Evolutionary conservation across 495 filamentous ascomycete genomes (phyloP).

Genomic region (Hypoxylon lenormandii): DNA sequence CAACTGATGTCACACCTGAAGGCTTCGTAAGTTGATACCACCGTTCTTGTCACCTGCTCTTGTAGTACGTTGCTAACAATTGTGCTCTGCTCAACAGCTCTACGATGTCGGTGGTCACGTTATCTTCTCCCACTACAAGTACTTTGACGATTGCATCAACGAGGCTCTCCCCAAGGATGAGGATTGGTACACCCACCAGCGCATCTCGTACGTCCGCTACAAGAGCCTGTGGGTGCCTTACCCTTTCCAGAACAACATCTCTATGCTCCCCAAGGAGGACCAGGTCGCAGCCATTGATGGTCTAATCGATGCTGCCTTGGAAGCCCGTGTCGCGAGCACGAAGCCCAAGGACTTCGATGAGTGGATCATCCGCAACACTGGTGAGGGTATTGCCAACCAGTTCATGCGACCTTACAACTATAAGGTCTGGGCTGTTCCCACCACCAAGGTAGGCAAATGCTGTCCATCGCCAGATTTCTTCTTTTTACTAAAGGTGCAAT

Average conservation of each 20-base stretch:
- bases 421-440: conserved; percentile 99
- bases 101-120: conserved; percentile 99
- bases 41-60: background rate
- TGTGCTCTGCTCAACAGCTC: conserved; percentile 68
- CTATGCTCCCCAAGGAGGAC: conserved; percentile 96
- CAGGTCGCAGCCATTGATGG: conserved; percentile 95
- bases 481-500: conserved; percentile 4
- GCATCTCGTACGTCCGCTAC: conserved; percentile 98
- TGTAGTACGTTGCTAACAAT: conserved; percentile 31
- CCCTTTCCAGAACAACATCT: conserved; percentile 99
- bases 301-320: conserved; percentile 94
- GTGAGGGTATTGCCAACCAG: conserved; percentile 86
- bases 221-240: conserved; percentile 96
- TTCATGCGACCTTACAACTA: conserved; percentile 99
- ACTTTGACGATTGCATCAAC: conserved; percentile 98
- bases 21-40: conserved; percentile 83
- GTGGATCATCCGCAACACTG: conserved; percentile 96
- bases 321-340: conserved; percentile 82
- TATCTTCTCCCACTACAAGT: conserved; percentile 99
- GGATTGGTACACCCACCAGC: conserved; percentile 98
- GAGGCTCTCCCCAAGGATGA: conserved; percentile 92
- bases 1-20: conserved; percentile 93
- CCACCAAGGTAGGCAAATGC: conserved; percentile 79
- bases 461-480: background rate
- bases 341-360: conserved; percentile 98